A percentile compares a stretch with the other conserved stretches of the same genome.
These are phyloP conservation scores for Furculomyces boomerangus DNA, from an alignment of 371 early-diverging fungal genomes.

Conservation along the genomic window DNA sequence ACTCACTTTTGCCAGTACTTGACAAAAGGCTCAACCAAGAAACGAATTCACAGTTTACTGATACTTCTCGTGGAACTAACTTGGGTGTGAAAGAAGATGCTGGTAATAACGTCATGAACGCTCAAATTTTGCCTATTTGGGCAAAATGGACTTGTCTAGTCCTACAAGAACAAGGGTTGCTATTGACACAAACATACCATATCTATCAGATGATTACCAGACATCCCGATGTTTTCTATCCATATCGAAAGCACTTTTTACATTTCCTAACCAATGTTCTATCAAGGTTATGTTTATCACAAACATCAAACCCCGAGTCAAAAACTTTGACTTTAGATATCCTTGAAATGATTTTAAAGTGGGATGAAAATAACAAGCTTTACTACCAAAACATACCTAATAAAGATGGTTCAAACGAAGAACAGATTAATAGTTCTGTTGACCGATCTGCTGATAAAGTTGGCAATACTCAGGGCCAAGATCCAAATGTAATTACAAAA, in stretches of 20 bases:
- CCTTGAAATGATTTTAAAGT: constrained; percentile 69
- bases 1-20: constrained; percentile 75
- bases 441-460: too few relatives aligned
- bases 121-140: constrained; percentile 60
- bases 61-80: background rate
- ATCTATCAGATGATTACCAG: constrained; percentile 82
- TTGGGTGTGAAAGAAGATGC: background rate
- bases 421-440: too few relatives aligned
- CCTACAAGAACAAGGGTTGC: constrained; percentile 79
- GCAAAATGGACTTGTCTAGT: constrained; percentile 71
- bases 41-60: constrained; percentile 5
- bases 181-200: constrained; percentile 65
- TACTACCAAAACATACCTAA: background rate
- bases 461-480: too few relatives aligned
- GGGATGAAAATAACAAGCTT: constrained; percentile 41
- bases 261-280: constrained; percentile 72
- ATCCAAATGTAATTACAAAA: too few relatives aligned
- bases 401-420: too few relatives aligned
- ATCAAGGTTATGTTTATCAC: constrained; percentile 65
- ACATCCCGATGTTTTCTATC: constrained; percentile 75
- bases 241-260: constrained; percentile 70
- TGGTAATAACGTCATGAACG: background rate
- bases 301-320: constrained; percentile 73
- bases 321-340: constrained; percentile 72
- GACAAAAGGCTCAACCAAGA: constrained; percentile 51